These are phyloP conservation scores for Daucus carota DNA, from an alignment of 129 eudicot species.

Conservation along the genomic window DH1_v3.0 NC_030386.2:33441501-33442000, in stretches of 20 bases:
- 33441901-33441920: background rate
- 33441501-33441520: background rate
- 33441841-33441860: background rate
- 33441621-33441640: background rate
- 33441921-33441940: background rate
- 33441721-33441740: background rate
- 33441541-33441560: background rate
- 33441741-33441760: background rate
- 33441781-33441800: background rate
- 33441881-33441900: background rate
- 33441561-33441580: background rate
- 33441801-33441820: background rate
- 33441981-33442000: conserved; percentile 99
- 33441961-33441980: conserved; percentile 85
- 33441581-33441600: background rate
- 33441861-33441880: background rate
- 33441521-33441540: background rate
- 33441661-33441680: no score
- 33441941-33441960: conserved; percentile 1
- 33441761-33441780: background rate
- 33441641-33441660: background rate
- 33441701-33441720: background rate
- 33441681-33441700: background rate
- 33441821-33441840: background rate
- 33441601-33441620: background rate